Evolutionary conservation across 192 early-diverging fungal genomes (phyloP).

Genomic region (Hyaloraphidium curvatum): DNA sequence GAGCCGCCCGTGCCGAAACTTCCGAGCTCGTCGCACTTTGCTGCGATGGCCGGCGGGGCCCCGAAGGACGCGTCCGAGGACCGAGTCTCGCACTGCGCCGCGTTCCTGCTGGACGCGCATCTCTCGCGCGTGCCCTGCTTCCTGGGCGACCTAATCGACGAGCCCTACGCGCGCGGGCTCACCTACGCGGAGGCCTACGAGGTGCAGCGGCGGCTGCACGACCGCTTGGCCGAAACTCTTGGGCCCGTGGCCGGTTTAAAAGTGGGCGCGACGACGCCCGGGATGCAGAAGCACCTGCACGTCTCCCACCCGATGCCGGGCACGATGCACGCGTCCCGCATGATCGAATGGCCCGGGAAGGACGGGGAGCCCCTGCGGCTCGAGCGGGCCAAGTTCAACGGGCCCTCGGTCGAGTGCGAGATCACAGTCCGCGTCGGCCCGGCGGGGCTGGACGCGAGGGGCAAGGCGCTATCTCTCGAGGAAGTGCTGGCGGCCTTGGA

Average conservation of each 20-base stretch:
- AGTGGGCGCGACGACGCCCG: not conserved
- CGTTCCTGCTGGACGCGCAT: not conserved
- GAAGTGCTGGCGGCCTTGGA: not conserved
- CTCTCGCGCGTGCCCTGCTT: not conserved
- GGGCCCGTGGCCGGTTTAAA: not conserved
- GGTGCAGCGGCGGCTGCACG: not conserved
- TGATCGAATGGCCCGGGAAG: not conserved
- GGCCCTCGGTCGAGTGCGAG: conserved; percentile 1
- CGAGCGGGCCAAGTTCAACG: not conserved
- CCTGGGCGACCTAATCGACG: not conserved
- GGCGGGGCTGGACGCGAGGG: not conserved
- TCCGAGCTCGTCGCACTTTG: no score
- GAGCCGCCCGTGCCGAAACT: no score
- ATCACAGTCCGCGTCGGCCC: not conserved
- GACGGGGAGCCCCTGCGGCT: not conserved
- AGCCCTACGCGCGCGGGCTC: not conserved
- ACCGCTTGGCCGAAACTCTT: not conserved
- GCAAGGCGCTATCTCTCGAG: not conserved
- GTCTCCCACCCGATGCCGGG: conserved; percentile 1
- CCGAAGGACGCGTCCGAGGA: no score
- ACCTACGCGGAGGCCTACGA: not conserved
- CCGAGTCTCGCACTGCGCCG: not conserved
- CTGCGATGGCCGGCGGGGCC: no score
- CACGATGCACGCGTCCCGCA: not conserved
- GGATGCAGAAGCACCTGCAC: conserved; percentile 1